Base-by-base conservation (phyloP, 345 rosid genomes). In the Citrus reticulata region DNA sequence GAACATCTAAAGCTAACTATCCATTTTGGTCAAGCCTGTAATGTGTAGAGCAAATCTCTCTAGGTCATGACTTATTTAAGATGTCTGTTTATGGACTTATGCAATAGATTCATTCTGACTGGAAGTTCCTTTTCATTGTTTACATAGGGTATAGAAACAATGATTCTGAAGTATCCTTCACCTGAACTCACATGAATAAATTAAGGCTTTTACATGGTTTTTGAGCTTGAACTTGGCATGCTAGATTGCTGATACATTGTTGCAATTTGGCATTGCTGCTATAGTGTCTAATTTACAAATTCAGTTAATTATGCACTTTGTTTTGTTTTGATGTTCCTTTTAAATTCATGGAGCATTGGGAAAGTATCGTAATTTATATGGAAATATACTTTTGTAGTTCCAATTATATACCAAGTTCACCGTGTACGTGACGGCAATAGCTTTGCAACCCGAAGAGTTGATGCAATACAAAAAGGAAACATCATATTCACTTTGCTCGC, bases 401-500 rank as follows among this genome's bases (percentile, higher is more conserved):
- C 99, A 76, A 92, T 93, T 79, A 82, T 92, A 55, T 93, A 94
- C 76, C 79, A 87, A 81, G 98, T 92, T 82, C 87, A 88, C 65
- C 95, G 98, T 20, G 75, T 96, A 83, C 98, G 98, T 42, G 98
- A 96, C 82, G 99, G 98, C 61, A 93, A 88, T 82, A 93, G 83
- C 85, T 96, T 96, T 85, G 98, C 98, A 58, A 91, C 97, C 72
- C 87, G 99, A 77, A 86, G 88, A 83, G 99, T 94, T 79, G 93
- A 94, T 83, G 99, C 99, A 58, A 75, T 94, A 80, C 99, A 94
- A 70, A 93, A 91, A 77, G 98, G 99, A 81, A 89, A 85, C n/a
- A 70, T 91, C 57, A 75, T 93, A 76, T 96, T 96, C 90, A 91
- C 89, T 24, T 82, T 96, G 88, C 29, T 93, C 32, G 97, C 97